Base-by-base conservation (phyloP, 116 monocot genomes). In the Zostera marina region DNA sequence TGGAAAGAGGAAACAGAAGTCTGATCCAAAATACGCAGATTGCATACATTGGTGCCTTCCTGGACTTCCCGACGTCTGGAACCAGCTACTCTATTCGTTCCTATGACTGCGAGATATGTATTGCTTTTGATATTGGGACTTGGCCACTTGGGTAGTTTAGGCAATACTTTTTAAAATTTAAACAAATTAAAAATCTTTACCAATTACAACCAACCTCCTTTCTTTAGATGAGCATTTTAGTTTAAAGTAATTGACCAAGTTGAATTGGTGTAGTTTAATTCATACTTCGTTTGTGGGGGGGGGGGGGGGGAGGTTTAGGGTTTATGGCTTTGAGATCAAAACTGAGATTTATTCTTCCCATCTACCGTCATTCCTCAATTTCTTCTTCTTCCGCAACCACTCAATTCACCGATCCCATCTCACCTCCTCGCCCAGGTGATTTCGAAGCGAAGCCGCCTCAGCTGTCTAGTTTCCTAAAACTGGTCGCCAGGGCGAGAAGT, bases 41-140 rank as follows among this genome's bases (percentile, higher is more conserved):
- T 78, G 83, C 64, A 73, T 83, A 23, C 83, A 83, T 25, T 83
- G 83, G 78, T 83, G 83, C 22, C 41, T 83, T 21, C 79, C 83
- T 14, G 83, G 83, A 10, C 72, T 83, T 24, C 79, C 83, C 2
- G 75, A 83, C 65, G 70, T 76, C 17, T 79, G 83, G 83, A 83
- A 83, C 26, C 56, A 69, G 53, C 57, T 82, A 17, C 32, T 82
- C 56, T 79, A 62, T 44, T 75, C 41, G 67, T 32, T 47, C 72
- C 66, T 68, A 56, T 80, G 21, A 91, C 12, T 43, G n/a, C n/a
- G 32, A 32, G 32, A 32, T 32, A n/a, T n/a, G n/a, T n/a, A n/a
- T n/a, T n/a, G n/a, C n/a, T n/a, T n/a, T n/a, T n/a, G n/a, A n/a
- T n/a, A n/a, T n/a, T n/a, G n/a, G n/a, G n/a, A n/a, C n/a, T n/a